These are phyloP conservation scores for Casuarina cunninghamiana DNA, from an alignment of 306 rosid species.

Conservation along the genomic window DNA sequence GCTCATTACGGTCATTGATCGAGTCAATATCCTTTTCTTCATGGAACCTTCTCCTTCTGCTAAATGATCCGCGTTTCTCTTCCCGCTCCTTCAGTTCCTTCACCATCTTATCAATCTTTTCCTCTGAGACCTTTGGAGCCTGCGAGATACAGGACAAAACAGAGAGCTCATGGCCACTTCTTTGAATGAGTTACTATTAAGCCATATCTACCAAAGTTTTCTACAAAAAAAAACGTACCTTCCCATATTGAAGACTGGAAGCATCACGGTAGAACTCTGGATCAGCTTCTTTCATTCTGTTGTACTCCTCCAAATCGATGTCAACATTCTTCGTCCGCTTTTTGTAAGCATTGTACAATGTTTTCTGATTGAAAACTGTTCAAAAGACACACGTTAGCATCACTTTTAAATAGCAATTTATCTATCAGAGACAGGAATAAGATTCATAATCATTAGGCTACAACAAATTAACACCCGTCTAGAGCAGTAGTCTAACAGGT, in stretches of 20 bases:
- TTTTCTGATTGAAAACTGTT: slow-evolving; percentile 92
- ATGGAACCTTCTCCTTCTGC: slow-evolving; percentile 83
- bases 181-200: no score
- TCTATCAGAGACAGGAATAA: background rate
- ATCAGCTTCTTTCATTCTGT: slow-evolving; percentile 92
- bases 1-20: slow-evolving; percentile 94
- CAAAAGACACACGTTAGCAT: slow-evolving; percentile 17
- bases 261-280: slow-evolving; percentile 99
- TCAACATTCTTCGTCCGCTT: slow-evolving; percentile 78
- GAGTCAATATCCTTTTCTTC: slow-evolving; percentile 99
- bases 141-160: slow-evolving; percentile 30
- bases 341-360: slow-evolving; percentile 84
- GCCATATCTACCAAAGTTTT: slow-evolving; percentile 10
- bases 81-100: slow-evolving; percentile 89
- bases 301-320: slow-evolving; percentile 76
- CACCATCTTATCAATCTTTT: slow-evolving; percentile 89
- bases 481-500: background rate
- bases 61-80: slow-evolving; percentile 71
- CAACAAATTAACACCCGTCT: background rate
- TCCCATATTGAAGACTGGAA: slow-evolving; percentile 92
- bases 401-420: background rate
- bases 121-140: slow-evolving; percentile 81
- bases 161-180: slow-evolving; percentile 1
- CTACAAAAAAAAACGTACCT: slow-evolving; percentile 47
- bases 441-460: background rate